These are phyloP conservation scores for Salvia miltiorrhiza DNA, from an alignment of 257 asterid genomes.

Conservation along the genomic window DNA sequence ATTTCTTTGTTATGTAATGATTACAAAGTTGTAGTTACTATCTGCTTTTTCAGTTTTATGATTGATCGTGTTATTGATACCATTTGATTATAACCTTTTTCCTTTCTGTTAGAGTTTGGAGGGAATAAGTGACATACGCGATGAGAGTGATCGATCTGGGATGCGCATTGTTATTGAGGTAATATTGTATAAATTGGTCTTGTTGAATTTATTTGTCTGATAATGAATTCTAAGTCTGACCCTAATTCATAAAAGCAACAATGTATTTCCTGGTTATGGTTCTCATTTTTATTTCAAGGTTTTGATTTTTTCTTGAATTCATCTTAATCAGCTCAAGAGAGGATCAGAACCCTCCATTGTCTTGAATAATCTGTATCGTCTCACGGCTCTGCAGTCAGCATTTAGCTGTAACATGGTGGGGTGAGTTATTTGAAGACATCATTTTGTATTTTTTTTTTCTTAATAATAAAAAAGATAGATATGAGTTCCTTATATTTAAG, in stretches of 20 bases:
- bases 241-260: background rate
- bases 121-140: conserved; percentile 97
- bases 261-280: conserved; percentile 2
- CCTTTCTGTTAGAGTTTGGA: conserved; percentile 62
- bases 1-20: background rate
- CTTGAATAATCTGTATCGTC: conserved; percentile 85
- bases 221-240: conserved; percentile 7
- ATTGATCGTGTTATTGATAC: conserved; percentile 13
- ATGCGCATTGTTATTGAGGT: conserved; percentile 99
- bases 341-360: conserved; percentile 88
- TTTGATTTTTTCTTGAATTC: conserved; percentile 16
- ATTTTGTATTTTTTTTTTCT: background rate
- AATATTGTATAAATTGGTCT: conserved; percentile 21
- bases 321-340: conserved; percentile 70
- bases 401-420: conserved; percentile 99
- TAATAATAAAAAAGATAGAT: background rate
- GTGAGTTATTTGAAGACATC: conserved; percentile 46
- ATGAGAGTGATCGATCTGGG: conserved; percentile 98
- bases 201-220: conserved; percentile 11
- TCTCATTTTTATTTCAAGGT: conserved; percentile 10
- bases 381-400: conserved; percentile 78
- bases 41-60: conserved; percentile 9
- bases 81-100: conserved; percentile 3
- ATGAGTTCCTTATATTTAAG: background rate
- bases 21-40: background rate